A percentile compares a stretch with the other conserved stretches of the same genome.
Conservation (phyloP, 495 filamentous ascomycete species). For the Penicillium chermesinum region DNA sequence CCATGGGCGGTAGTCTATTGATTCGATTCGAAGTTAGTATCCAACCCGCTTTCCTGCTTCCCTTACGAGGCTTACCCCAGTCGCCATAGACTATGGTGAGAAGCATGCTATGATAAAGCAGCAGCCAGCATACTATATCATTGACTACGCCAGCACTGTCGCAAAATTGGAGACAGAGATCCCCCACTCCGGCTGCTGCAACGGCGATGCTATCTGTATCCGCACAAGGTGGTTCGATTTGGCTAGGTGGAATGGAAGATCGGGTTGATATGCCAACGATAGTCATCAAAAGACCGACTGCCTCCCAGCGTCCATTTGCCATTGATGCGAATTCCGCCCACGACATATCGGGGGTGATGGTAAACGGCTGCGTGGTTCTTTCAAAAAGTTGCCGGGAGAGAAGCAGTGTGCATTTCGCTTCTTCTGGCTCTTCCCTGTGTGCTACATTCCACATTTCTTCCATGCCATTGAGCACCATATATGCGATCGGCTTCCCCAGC, state of each 20-base stretch:
- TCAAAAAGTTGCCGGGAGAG: conserved; percentile 22
- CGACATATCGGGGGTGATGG: conserved; percentile 13
- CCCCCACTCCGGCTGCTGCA: conserved; percentile 14
- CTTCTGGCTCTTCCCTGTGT: conserved; percentile 5
- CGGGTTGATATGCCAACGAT: conserved; percentile 16
- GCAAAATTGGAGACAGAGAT: conserved; percentile 29
- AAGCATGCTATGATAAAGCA: conserved; percentile 19
- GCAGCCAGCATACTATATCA: conserved; percentile 20
- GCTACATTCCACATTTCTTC: conserved; percentile 15
- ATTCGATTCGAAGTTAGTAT: not conserved
- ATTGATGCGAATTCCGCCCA: conserved; percentile 15
- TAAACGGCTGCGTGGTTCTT: conserved; percentile 11
- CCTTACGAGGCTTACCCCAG: conserved; percentile 12
- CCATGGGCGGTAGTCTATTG: conserved; percentile 25
- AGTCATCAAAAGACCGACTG: conserved; percentile 20
- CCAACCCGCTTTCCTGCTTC: not conserved
- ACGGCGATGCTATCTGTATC: conserved; percentile 10
- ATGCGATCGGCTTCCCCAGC: conserved; percentile 13
- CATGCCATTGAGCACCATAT: conserved; percentile 12
- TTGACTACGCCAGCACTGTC: conserved; percentile 22
- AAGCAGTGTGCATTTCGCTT: conserved; percentile 8
- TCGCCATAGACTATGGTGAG: conserved; percentile 21
- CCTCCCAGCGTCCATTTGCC: conserved; percentile 21
- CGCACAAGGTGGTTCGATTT: not conserved
- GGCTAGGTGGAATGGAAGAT: not conserved